A percentile compares a stretch with the other conserved stretches of the same genome.
phyloP scores from a whole-genome alignment of 2,329 filamentous ascomycete species.

The Tolypocladium pustulatum region DNA sequence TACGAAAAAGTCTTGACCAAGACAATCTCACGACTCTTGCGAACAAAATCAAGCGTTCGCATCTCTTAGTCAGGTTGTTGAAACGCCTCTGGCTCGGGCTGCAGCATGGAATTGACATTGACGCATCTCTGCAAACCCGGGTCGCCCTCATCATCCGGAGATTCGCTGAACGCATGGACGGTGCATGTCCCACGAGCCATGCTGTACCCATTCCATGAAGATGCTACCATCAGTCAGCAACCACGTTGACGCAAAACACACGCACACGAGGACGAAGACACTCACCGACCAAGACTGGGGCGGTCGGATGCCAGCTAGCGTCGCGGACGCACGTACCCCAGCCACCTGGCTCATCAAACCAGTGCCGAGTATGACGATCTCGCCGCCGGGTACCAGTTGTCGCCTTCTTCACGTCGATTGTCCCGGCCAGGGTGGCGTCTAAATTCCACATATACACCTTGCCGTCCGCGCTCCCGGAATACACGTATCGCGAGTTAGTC shows the following conservation, averaged over 20 bases:
- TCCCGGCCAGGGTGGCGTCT: slow-evolving; percentile 71
- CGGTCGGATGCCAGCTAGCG: slow-evolving; percentile 82
- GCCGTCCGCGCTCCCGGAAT: slow-evolving; percentile 82
- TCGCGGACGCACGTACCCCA: slow-evolving; percentile 80
- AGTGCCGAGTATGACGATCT: slow-evolving; percentile 43
- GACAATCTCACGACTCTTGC: background rate
- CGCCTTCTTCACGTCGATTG: slow-evolving; percentile 65
- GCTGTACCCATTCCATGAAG: slow-evolving; percentile 71
- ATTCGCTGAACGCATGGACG: slow-evolving; percentile 68
- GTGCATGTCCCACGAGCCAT: slow-evolving; percentile 66
- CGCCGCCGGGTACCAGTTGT: slow-evolving; percentile 53
- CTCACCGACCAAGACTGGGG: slow-evolving; percentile 63
- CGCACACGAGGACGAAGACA: slow-evolving; percentile 5
- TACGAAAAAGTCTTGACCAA: background rate
- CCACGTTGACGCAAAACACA: background rate
- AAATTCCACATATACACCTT: slow-evolving; percentile 88
- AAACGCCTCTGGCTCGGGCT: slow-evolving; percentile 20
- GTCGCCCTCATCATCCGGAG: slow-evolving; percentile 51
- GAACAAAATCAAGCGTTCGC: background rate
- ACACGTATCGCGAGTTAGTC: slow-evolving; percentile 86
- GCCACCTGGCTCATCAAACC: slow-evolving; percentile 41
- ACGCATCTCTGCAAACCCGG: slow-evolving; percentile 45
- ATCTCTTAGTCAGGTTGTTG: slow-evolving; percentile 1
- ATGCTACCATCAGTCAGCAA: slow-evolving; percentile 47
- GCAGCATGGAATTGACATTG: slow-evolving; percentile 52